Percentiles rank a stretch among this genome's conserved stretches.
Evolutionary conservation across 257 asterid species (phyloP).

Genomic region (Nicotiana undulata): DNA sequence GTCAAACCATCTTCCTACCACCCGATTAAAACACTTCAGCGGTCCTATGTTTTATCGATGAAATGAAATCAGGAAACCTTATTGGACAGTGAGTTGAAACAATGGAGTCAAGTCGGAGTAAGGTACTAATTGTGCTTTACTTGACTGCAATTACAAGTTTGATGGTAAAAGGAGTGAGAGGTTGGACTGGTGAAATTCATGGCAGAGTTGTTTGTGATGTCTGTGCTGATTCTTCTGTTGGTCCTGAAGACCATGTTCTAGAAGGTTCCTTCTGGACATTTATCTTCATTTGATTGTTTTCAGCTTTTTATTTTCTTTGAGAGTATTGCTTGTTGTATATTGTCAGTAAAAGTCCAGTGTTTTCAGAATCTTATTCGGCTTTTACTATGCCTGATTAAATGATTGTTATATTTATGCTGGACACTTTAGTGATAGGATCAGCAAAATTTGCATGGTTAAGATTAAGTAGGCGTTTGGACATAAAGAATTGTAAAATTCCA

Average conservation of each 20-base stretch:
- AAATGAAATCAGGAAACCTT: not conserved
- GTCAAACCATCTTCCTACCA: not conserved
- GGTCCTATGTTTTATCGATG: not conserved
- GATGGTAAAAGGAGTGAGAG: constrained; percentile 28
- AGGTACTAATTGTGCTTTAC: constrained; percentile 9
- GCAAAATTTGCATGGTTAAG: not conserved
- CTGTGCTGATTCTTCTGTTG: constrained; percentile 84
- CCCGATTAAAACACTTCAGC: not conserved
- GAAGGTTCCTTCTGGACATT: constrained; percentile 25
- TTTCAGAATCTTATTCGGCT: too few relatives aligned
- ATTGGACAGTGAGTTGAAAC: not conserved
- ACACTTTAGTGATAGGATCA: not conserved
- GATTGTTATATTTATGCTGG: not conserved
- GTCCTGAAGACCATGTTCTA: constrained; percentile 82
- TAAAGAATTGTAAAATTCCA: too few relatives aligned
- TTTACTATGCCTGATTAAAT: not conserved
- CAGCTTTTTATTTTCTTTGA: not conserved
- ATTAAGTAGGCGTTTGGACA: too few relatives aligned
- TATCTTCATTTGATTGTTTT: not conserved
- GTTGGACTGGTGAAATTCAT: constrained; percentile 83
- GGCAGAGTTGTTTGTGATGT: constrained; percentile 90
- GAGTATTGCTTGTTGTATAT: not conserved
- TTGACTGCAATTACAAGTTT: constrained; percentile 11
- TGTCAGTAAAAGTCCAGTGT: not conserved
- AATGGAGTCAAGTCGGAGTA: constrained; percentile 35